Percentiles rank a stretch among this genome's conserved stretches.
Evolutionary conservation across 2,329 filamentous ascomycete genomes (phyloP).

Genomic region (Diaporthe humulicola): DNA sequence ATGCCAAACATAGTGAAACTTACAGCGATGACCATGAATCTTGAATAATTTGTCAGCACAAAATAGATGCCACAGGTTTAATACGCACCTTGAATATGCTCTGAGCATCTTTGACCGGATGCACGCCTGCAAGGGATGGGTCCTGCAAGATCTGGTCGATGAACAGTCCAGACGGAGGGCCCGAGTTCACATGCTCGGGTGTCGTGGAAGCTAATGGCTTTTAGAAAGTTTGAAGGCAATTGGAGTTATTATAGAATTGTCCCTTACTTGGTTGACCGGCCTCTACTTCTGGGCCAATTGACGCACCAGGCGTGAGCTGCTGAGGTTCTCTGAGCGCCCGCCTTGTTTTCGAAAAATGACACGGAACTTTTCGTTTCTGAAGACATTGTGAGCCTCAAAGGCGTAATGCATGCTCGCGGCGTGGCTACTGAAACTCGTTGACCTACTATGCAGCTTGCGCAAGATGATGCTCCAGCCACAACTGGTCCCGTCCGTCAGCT

Average conservation of each 20-base stretch:
- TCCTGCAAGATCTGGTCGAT: slow-evolving; percentile 17
- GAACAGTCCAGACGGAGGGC: neutral
- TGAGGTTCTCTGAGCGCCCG: neutral
- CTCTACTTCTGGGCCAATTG: neutral
- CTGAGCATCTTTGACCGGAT: neutral
- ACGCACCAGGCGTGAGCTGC: neutral
- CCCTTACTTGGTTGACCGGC: neutral
- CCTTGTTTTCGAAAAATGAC: slow-evolving; percentile 9
- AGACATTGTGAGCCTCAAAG: neutral
- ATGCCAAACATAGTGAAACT: neutral
- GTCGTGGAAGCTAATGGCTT: neutral
- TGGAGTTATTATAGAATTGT: no score
- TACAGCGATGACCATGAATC: neutral
- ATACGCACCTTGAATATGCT: neutral
- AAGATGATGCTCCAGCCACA: neutral
- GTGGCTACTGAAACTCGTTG: neutral
- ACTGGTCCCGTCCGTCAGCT: neutral
- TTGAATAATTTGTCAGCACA: neutral
- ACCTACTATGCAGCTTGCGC: slow-evolving; percentile 16
- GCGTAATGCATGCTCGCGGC: no score
- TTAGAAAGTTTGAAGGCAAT: neutral
- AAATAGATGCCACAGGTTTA: no score
- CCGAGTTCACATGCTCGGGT: neutral
- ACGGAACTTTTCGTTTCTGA: slow-evolving; percentile 10
- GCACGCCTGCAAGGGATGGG: neutral